Conservation (phyloP, 2,329 filamentous ascomycete genomes). For the Drechmeria coniospora region DNA sequence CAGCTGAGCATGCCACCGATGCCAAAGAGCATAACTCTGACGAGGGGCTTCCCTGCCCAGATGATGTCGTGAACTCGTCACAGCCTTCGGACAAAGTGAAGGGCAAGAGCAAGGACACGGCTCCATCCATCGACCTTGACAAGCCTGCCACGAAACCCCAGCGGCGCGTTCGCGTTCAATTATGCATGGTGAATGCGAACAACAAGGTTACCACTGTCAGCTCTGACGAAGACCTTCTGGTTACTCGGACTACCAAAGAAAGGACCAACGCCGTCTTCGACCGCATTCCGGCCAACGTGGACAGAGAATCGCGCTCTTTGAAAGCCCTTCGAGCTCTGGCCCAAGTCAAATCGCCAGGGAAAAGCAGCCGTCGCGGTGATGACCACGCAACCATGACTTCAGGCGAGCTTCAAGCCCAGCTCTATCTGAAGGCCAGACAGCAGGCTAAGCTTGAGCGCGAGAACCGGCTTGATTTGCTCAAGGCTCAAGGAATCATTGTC, state of each 20-base stretch:
- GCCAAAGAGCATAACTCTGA: constrained; percentile 10
- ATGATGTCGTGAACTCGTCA: constrained; percentile 16
- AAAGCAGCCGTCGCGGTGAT: constrained; percentile 26
- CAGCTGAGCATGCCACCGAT: constrained; percentile 3
- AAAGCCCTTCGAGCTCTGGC: constrained; percentile 59
- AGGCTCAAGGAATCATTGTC: constrained; percentile 64
- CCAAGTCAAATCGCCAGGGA: constrained; percentile 50
- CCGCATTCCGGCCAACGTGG: constrained; percentile 45
- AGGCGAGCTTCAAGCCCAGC: constrained; percentile 49
- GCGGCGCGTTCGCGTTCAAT: constrained; percentile 34
- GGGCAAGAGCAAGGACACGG: constrained; percentile 48
- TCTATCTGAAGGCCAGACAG: constrained; percentile 58
- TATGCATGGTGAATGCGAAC: constrained; percentile 24
- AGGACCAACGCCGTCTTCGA: constrained; percentile 53
- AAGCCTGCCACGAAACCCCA: constrained; percentile 15
- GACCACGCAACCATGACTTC: constrained; percentile 46
- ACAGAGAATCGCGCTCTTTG: constrained; percentile 48
- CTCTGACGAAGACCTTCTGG: constrained; percentile 49
- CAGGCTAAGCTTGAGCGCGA: constrained; percentile 69
- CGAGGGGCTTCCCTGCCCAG: constrained; percentile 21
- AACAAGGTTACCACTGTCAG: constrained; percentile 25
- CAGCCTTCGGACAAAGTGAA: constrained; percentile 41
- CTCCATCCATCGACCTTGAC: constrained; percentile 9
- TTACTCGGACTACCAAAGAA: constrained; percentile 33
- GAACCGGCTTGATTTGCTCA: constrained; percentile 60